Conservation (phyloP, 192 early-diverging fungal genomes). For the Coemansia sp. region DNA sequence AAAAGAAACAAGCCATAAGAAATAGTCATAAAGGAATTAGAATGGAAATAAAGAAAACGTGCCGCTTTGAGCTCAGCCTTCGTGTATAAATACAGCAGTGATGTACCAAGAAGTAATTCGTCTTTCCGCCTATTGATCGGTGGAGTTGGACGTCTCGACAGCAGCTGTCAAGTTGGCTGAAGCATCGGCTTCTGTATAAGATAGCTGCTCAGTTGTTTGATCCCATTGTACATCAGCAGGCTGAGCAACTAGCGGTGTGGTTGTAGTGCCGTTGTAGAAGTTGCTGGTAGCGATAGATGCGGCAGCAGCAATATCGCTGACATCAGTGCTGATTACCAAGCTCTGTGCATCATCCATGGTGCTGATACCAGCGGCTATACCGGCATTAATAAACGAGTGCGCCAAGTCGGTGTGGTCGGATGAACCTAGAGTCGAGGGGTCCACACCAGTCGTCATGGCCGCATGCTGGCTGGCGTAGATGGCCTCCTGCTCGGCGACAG, state of each 20-base stretch:
- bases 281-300: constrained; percentile 12
- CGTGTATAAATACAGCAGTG: constrained; percentile 5
- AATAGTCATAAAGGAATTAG: constrained; percentile 1
- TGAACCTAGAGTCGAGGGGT: constrained; percentile 7
- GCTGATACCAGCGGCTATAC: constrained; percentile 20
- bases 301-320: constrained; percentile 9
- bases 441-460: constrained; percentile 4
- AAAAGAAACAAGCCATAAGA: constrained; percentile 5
- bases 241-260: neutral
- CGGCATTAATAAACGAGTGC: constrained; percentile 29
- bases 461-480: constrained; percentile 13
- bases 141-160: neutral
- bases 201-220: neutral
- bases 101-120: neutral
- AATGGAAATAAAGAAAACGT: constrained; percentile 1
- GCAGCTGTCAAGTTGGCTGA: neutral
- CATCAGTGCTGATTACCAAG: neutral
- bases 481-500: constrained; percentile 10
- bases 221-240: neutral
- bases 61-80: constrained; percentile 3
- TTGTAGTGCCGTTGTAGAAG: neutral
- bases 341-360: neutral
- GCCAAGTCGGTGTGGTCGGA: constrained; percentile 15
- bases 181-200: neutral
- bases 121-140: neutral